Evolutionary conservation across 2,329 filamentous ascomycete species (phyloP), one percentile per base, ranked within the genome.

Genomic region (Alternaria postmessia): DNA sequence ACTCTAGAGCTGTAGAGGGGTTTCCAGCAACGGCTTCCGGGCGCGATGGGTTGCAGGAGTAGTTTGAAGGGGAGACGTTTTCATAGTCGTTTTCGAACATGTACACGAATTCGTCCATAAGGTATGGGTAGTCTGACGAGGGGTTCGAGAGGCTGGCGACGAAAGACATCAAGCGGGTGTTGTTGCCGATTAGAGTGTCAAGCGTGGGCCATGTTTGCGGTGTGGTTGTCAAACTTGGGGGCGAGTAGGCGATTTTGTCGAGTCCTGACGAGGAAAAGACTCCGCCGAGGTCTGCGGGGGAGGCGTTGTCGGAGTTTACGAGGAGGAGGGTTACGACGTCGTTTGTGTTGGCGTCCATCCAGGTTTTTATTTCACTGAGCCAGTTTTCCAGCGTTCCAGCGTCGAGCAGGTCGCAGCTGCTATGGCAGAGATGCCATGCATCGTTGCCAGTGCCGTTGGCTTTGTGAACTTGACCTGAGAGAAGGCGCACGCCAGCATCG

Each of bases 311-410:
- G 4, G 87, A 86, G 81, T 93, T 93, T 69, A 92, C 90, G 42
- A 93, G 81, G 24, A 94, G 78, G 14, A 94, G 74, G 5, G 91
- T 94, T 22, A 94, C 87, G 18, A 94, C 91, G 24, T 94, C 91
- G 79, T 90, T 88, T 4, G 88, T 83, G 77, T 94, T 88, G 16
- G 74, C 75, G 71, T 89, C 86, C 81, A 94, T 84, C 91, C 91
- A 94, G 14, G 72, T 76, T 71, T 87, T 88, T 75, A 94, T 87
- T 18, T 83, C 79, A 3, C 73, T 71, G 28, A 94, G 82, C 90
- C 90, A 94, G 51, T 80, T 78, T 57, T 85, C 80, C 26, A 94
- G 79, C 2, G 84, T 80, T 0, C 91, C 91, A 1, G 88, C 89
- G 70, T 94, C 91, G 51, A 93, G 81, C 7, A 93, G 79, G 4